These are phyloP conservation scores for Cercospora sesami DNA, from an alignment of 2,329 filamentous ascomycete genomes.

Conservation along the genomic window DNA sequence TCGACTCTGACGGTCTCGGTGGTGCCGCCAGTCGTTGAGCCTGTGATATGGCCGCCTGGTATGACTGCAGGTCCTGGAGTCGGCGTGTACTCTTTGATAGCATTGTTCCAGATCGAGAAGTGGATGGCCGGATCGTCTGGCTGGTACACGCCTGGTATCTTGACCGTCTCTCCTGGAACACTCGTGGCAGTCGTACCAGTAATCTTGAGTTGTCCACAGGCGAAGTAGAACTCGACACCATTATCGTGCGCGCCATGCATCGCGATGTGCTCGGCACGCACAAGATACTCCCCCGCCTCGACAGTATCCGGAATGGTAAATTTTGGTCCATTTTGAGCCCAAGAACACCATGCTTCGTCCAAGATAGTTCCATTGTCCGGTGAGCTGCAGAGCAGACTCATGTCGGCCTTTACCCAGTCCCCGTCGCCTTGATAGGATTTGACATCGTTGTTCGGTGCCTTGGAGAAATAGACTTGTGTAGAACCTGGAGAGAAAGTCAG, in stretches of 20 bases:
- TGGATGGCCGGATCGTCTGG: slow-evolving; percentile 25
- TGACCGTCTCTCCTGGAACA: slow-evolving; percentile 19
- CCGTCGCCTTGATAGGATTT: slow-evolving; percentile 23
- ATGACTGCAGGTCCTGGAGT: neutral
- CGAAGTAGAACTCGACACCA: slow-evolving; percentile 22
- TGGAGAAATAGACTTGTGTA: slow-evolving; percentile 25
- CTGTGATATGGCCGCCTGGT: neutral
- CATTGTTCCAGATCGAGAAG: slow-evolving; percentile 26
- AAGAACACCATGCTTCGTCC: slow-evolving; percentile 16
- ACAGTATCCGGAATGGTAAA: slow-evolving; percentile 24
- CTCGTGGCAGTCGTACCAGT: slow-evolving; percentile 20
- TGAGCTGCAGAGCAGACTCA: slow-evolving; percentile 18
- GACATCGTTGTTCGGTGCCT: slow-evolving; percentile 22
- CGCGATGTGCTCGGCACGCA: slow-evolving; percentile 25
- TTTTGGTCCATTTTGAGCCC: slow-evolving; percentile 18
- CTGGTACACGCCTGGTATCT: slow-evolving; percentile 28
- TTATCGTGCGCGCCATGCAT: slow-evolving; percentile 26
- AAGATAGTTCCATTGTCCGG: slow-evolving; percentile 13
- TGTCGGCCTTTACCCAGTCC: slow-evolving; percentile 27
- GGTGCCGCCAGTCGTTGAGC: neutral
- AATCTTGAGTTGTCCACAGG: slow-evolving; percentile 28
- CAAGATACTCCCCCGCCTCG: slow-evolving; percentile 25
- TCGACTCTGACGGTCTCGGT: neutral
- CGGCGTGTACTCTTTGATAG: slow-evolving; percentile 6
- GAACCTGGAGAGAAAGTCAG: slow-evolving; percentile 2